Conservation (phyloP, 495 filamentous ascomycete genomes). For the Penicillium longicatenatum region DNA sequence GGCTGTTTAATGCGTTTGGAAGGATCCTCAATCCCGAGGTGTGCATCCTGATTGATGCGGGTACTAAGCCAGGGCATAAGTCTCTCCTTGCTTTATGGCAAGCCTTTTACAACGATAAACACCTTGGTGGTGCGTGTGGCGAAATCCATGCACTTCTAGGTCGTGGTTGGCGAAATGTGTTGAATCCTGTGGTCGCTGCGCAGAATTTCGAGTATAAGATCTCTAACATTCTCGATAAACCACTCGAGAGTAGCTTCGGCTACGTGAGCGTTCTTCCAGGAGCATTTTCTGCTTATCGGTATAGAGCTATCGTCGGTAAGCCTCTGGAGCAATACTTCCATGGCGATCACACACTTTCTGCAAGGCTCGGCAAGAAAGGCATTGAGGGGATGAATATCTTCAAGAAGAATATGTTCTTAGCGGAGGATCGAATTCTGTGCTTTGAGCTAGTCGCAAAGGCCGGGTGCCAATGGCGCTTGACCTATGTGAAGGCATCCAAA, state of each 20-base stretch:
- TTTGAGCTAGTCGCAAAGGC: constrained; percentile 97
- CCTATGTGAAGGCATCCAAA: constrained; percentile 97
- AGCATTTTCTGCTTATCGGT: constrained; percentile 96
- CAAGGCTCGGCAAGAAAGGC: constrained; percentile 90
- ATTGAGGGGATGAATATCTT: constrained; percentile 99
- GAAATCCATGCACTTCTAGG: constrained; percentile 97
- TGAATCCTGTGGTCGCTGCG: constrained; percentile 90
- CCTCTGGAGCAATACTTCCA: constrained; percentile 98
- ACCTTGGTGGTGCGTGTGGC: constrained; percentile 94
- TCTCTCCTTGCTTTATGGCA: constrained; percentile 92
- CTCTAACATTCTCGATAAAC: constrained; percentile 95
- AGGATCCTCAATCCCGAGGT: constrained; percentile 94
- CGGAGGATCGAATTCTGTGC: constrained; percentile 97
- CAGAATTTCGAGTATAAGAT: constrained; percentile 99
- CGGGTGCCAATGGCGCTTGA: constrained; percentile 96
- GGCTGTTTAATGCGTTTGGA: constrained; percentile 96
- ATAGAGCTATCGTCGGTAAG: constrained; percentile 93
- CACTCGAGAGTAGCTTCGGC: constrained; percentile 89
- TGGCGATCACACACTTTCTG: constrained; percentile 93
- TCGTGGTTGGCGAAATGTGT: constrained; percentile 78
- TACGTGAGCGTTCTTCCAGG: constrained; percentile 95
- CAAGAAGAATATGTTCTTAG: constrained; percentile 99
- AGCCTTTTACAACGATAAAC: constrained; percentile 97
- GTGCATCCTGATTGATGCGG: constrained; percentile 93
- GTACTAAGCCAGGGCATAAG: constrained; percentile 88